These are phyloP conservation scores for Penicillium sp. DNA, from an alignment of 2,329 filamentous ascomycete species.

Conservation along the genomic window DNA sequence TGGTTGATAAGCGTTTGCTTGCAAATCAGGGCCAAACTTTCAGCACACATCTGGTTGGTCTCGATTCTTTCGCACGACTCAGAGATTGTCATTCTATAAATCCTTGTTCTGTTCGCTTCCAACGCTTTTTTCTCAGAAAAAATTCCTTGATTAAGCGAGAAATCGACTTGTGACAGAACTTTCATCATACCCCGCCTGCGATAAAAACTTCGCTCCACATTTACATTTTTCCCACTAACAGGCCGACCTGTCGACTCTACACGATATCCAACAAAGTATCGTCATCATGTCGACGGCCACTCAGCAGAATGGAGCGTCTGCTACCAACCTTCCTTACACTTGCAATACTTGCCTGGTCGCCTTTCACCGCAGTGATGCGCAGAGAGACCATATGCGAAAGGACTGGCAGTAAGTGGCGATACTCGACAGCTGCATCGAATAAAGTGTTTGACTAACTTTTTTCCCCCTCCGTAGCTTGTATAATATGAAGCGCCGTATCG, in stretches of 20 bases:
- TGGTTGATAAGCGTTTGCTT: conserved; percentile 19
- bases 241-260: conserved; percentile 14
- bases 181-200: conserved; percentile 23
- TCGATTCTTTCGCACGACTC: neutral
- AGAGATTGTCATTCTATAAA: neutral
- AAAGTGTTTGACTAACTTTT: conserved; percentile 10
- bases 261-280: conserved; percentile 7
- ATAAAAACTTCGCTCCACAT: conserved; percentile 34
- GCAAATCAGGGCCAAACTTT: conserved; percentile 8
- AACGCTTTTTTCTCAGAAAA: neutral
- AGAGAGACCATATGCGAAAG: conserved; percentile 94
- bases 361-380: conserved; percentile 89
- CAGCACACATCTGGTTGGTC: neutral
- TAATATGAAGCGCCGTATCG: conserved; percentile 93
- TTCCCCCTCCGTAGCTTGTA: conserved; percentile 66
- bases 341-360: conserved; percentile 98
- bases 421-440: neutral
- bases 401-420: conserved; percentile 85
- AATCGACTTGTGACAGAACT: conserved; percentile 10
- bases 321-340: conserved; percentile 80
- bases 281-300: conserved; percentile 30
- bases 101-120: neutral
- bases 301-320: conserved; percentile 35
- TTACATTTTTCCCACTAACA: conserved; percentile 17
- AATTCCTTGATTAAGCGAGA: conserved; percentile 2